Evolutionary conservation across 805 yeast genomes (phyloP), one percentile per base, ranked within the genome.

Genomic region (Zygosaccharomyces rouxii): DNA sequence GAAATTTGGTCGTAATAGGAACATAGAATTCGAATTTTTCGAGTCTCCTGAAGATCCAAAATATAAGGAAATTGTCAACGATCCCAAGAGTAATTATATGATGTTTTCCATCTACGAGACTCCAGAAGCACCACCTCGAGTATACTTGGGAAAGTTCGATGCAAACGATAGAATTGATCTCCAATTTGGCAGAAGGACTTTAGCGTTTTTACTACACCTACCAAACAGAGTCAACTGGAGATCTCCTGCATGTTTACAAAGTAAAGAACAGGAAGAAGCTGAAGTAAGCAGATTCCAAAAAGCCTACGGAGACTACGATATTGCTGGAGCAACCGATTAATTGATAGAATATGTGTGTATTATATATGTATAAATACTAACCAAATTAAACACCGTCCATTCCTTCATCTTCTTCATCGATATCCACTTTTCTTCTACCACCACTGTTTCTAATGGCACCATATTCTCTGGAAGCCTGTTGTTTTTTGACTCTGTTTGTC

Each of bases 401-500:
- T 5, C 58, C 68, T 33, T 66, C 64, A 14, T 58, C 63, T 13
- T 63, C 70, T 9, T 69, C 74, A 5, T 79, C 84, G 31, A 85
- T 62, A 5, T 74, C 77, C 51, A 84, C 71, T 66, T 83, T 84
- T 59, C 87, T 83, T 59, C 92, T 83, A 66, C 84, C 85, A 46
- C 94, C 92, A 6, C 81, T 72, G 53, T 81, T 72, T 57, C 85
- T 79, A 56, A 81, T 68, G 7, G 87, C 85, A 3, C 90, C 86
- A 59, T 84, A 69, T 59, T 86, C 84, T 52, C 84, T 80, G 4
- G 86, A 76, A n/a, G 81, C 84, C 13, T 83, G 88, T 71, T 92
- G 98, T 57, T 77, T 81, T 64, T 76, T 77, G 30, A 89, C 95
- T 72, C 86, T 89, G 57, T 76, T 77, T 10, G 96, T 90, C 96